Conservation (phyloP, 495 filamentous ascomycete species). For the Aspergillus coremiiformis region DNA sequence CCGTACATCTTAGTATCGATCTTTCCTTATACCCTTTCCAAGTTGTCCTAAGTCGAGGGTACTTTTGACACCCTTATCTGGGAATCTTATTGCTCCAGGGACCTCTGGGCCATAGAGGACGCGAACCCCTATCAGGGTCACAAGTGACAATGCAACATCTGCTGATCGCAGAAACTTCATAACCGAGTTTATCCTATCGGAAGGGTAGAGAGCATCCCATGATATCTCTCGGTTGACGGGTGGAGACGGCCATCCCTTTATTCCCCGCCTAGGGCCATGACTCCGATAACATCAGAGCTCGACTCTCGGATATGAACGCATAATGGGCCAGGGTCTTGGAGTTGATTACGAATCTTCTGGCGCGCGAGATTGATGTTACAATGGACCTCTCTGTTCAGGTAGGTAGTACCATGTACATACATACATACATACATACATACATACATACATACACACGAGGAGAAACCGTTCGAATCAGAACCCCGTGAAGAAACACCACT, state of each 20-base stretch:
- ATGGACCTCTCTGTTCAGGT: not conserved
- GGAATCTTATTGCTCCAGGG: slow-evolving; percentile 5
- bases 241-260: slow-evolving; percentile 3
- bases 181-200: slow-evolving; percentile 19
- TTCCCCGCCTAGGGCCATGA: not conserved
- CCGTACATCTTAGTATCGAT: not conserved
- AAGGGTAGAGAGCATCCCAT: slow-evolving; percentile 10
- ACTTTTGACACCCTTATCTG: slow-evolving; percentile 11
- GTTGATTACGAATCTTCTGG: not conserved
- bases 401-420: not conserved
- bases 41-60: not conserved
- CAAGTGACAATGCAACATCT: slow-evolving; percentile 11
- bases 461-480: not conserved
- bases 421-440: too few relatives aligned
- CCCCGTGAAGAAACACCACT: not conserved
- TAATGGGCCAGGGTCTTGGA: not conserved
- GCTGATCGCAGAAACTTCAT: slow-evolving; percentile 12
- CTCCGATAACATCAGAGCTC: slow-evolving; percentile 3
- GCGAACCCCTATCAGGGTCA: slow-evolving; percentile 11
- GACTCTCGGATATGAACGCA: not conserved
- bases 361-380: not conserved
- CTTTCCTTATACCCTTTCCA: not conserved
- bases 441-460: not conserved
- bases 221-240: slow-evolving; percentile 13
- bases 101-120: slow-evolving; percentile 1